Evolutionary conservation across 768 basidiomycete species (phyloP), one percentile per base, ranked within the genome.

Genomic region (Suillus occidentalis): DNA sequence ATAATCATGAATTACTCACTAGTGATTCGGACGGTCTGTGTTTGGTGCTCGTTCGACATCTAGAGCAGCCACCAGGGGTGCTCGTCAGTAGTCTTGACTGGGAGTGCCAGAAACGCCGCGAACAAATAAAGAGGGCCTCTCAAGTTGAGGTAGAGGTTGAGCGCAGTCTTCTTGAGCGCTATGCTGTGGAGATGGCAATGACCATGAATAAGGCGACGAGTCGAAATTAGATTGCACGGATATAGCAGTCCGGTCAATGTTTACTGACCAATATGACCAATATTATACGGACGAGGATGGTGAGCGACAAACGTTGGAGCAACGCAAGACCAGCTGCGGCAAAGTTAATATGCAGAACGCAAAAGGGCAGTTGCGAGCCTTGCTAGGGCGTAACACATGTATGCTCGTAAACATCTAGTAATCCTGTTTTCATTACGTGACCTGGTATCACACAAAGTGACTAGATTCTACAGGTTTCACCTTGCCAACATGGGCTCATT

Each of bases 131-230:
- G 37, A 57, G 20, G 7, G 56, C 2, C 22, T 7, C 37, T 57
- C 25, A 31, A 31, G 31, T 31, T 18, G 5, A 12, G 10, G 39
- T 20, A 20, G 14, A 18, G 39, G 57, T 58, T 40, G 25, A 59
- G 58, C 25, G 18, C 5, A 20, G 1, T 59, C 40, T 59, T 42
- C 39, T 42, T 59, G 58, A 42, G 58, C 58, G 39, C 58, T 59
- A 39, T 59, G 58, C 58, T 59, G 58, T 59, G 58, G 25, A 59
- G 58, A 59, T 59, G 58, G 58, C 58, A 40, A 59, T 59, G 39
- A 28, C 22, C 18, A 8, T 40, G 39, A 53, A 28, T 31, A 18
- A 28, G 52, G 18, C 53, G 28, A 59, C 56, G 16, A 20, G 2
- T 58, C 25, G 5, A 25, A 58, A 58, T 58, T 58, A 58, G 58